Conservation (phyloP, 441 rosid species). For the Bocquillonia castaneifolia region DNA sequence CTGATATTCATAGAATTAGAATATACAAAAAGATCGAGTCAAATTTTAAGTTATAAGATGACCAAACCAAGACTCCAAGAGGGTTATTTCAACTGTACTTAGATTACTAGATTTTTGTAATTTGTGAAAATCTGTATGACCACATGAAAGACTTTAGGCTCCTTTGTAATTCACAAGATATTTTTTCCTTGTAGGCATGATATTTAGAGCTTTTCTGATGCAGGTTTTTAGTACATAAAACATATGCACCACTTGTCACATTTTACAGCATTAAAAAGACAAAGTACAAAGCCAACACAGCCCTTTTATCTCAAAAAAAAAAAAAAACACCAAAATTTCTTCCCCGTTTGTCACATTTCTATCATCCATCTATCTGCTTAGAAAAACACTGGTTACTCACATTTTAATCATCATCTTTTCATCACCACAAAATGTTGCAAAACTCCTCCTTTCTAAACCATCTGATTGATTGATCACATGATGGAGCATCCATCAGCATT, state of each 20-base stretch:
- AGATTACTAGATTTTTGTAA: neutral
- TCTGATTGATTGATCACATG: constrained; percentile 22
- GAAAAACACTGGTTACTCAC: neutral
- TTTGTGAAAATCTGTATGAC: neutral
- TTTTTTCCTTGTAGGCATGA: too few relatives aligned
- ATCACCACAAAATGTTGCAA: neutral
- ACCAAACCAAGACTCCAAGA: too few relatives aligned
- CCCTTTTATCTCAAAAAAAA: neutral
- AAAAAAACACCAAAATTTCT: neutral
- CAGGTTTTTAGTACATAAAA: neutral
- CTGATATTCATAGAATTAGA: neutral
- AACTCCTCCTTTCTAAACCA: too few relatives aligned
- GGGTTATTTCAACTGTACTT: too few relatives aligned
- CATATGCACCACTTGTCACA: constrained; percentile 1
- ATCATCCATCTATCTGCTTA: neutral
- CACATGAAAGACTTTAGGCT: neutral
- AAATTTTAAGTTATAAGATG: too few relatives aligned
- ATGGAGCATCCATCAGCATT: constrained; percentile 28
- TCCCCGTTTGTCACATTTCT: neutral
- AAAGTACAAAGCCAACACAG: neutral
- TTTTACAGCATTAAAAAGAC: neutral
- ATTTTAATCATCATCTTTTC: neutral
- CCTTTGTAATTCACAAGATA: neutral
- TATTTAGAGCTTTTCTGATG: neutral
- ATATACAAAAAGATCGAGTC: neutral